Evolutionary conservation across 179 eudicot genomes (phyloP).

Genomic region (Beta corolliflora): DNA sequence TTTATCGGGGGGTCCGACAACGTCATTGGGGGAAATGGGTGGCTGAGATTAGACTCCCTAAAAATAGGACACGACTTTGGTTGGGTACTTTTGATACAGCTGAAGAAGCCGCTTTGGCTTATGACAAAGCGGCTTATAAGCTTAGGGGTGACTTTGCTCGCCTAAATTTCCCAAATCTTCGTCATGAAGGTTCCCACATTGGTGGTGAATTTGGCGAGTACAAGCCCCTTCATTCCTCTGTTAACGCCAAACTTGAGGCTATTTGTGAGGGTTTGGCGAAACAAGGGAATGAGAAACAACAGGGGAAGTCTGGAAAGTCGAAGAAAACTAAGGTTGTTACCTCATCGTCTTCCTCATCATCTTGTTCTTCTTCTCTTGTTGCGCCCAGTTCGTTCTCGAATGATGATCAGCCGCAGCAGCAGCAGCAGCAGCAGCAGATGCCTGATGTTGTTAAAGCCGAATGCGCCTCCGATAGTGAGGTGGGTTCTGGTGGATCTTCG

Average conservation of each 20-base stretch:
- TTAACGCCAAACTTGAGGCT: conserved; percentile 76
- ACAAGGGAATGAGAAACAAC: conserved; percentile 38
- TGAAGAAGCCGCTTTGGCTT: conserved; percentile 64
- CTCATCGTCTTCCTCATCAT: not conserved
- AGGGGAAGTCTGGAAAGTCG: conserved; percentile 34
- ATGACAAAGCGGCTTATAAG: conserved; percentile 58
- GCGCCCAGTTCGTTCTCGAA: not conserved
- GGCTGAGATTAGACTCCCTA: conserved; percentile 90
- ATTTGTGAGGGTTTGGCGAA: conserved; percentile 65
- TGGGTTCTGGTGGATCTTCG: conserved; percentile 47
- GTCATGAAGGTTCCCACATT: conserved; percentile 52
- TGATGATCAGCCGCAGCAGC: not conserved
- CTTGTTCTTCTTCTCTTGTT: not conserved
- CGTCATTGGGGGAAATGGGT: conserved; percentile 98
- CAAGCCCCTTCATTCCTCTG: conserved; percentile 75
- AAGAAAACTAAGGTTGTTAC: conserved; percentile 20
- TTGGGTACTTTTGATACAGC: conserved; percentile 69
- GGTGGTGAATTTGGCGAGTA: conserved; percentile 52
- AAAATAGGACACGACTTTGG: conserved; percentile 87
- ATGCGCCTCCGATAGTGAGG: conserved; percentile 25
- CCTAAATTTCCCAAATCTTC: conserved; percentile 49
- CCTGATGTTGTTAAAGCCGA: conserved; percentile 30
- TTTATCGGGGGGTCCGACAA: conserved; percentile 87
- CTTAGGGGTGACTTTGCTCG: conserved; percentile 52
- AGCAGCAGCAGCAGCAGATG: not conserved